Base-by-base conservation (phyloP, 2,329 filamentous ascomycete genomes). In the Drechslerella coelobrocha region DNA sequence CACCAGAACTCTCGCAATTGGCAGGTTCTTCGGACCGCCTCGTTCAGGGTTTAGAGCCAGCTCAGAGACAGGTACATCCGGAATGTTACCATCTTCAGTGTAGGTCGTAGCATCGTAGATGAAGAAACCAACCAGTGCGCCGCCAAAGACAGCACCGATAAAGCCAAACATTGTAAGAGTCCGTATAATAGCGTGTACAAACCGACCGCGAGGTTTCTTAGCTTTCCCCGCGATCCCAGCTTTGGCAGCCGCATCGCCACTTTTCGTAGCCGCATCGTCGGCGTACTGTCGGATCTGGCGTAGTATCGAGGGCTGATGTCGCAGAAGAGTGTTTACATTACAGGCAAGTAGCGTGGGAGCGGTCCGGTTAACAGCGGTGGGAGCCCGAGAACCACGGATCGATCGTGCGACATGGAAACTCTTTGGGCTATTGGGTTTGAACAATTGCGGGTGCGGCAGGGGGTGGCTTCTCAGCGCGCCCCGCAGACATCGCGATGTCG, bases 81-180 rank as follows among this genome's bases (percentile, higher is more conserved):
- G 81, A 24, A 84, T 83, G 5, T 83, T 85, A 1, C 85, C 81
- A 50, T 88, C 83, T 73, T 92, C 89, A 68, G 86, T 87, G 81
- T 99, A 99, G 12, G 94, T 99, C 51, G 87, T 89, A 8, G 92
- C 89, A 81, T 99, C 94, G 81, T 96, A 99, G 75, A 94, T 75
- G 80, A 99, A 99, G 83, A 99, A 97, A 52, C 83, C 89, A 19
- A 92, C 79, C 5, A 97, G 83, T 4, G 89, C 83, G 2, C 84
- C 81, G 31, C 89, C 88, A 60, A 90, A 78, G 54, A 93, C 83
- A 6, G 88, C 82, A 37, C 94, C 83, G 53, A 93, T 89, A 66
- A 90, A 87, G 39, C 94, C 94, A 21, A 91, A 79, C 75, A 85
- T 85, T 1, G 89, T 86, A 31, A 92, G 88, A 29, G 85, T 83